Percentiles rank a stretch among this genome's conserved stretches.
These are phyloP conservation scores for Bassia scoparia DNA, from an alignment of 148 eudicot genomes.

Conservation along the genomic window DNA sequence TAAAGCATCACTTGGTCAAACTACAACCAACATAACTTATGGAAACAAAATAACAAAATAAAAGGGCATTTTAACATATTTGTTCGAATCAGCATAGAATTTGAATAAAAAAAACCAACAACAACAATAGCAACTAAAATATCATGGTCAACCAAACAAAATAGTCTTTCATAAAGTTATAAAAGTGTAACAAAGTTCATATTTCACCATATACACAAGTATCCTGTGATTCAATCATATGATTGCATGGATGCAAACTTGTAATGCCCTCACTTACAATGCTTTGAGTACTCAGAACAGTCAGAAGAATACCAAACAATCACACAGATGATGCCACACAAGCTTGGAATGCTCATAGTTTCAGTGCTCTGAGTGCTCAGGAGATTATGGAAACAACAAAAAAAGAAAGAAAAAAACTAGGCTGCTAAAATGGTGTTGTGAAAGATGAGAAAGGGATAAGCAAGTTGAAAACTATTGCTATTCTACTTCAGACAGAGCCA, in stretches of 20 bases:
- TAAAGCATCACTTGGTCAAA: conserved; percentile 15
- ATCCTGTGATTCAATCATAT: neutral
- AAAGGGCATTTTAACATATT: neutral
- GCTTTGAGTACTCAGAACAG: too few species aligned
- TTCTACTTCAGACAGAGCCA: too few species aligned
- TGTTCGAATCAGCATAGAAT: too few species aligned
- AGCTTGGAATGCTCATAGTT: too few species aligned
- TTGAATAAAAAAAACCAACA: too few species aligned
- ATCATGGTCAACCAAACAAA: neutral
- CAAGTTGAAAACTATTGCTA: neutral
- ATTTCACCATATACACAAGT: neutral
- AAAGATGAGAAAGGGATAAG: neutral
- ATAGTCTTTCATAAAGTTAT: neutral
- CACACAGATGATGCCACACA: too few species aligned
- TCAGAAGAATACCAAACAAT: too few species aligned
- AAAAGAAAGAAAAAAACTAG: neutral
- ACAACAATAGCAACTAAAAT: neutral
- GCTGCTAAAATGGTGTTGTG: neutral
- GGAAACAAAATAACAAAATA: neutral
- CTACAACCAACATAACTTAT: neutral
- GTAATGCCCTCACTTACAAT: neutral
- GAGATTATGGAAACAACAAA: neutral
- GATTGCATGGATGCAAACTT: neutral
- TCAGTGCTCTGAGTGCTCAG: neutral
- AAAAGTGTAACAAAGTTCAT: neutral